Conservation (phyloP, 768 basidiomycete species). For the Antrodiella citrinella region DNA sequence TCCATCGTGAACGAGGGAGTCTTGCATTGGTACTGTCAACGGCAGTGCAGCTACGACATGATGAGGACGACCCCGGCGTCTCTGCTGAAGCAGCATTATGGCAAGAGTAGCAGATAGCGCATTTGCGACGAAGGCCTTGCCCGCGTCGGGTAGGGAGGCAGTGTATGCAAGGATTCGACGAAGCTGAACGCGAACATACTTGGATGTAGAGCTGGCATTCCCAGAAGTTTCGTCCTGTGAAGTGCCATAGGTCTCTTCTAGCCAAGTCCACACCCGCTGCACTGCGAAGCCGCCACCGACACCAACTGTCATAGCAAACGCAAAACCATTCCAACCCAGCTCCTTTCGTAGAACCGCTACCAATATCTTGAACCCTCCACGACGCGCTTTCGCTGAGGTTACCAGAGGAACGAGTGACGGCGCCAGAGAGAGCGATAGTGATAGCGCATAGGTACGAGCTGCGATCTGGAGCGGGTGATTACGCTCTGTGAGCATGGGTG, state of each 20-base stretch:
- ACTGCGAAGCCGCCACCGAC: slow-evolving; percentile 58
- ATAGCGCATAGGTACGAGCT: slow-evolving; percentile 59
- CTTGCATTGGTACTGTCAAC: slow-evolving; percentile 11
- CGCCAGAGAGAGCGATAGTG: slow-evolving; percentile 57
- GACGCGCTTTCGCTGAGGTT: slow-evolving; percentile 22
- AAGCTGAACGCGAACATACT: neutral
- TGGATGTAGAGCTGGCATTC: neutral
- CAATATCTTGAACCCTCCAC: slow-evolving; percentile 15
- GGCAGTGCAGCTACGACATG: slow-evolving; percentile 21
- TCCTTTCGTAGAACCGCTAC: slow-evolving; percentile 45
- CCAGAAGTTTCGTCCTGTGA: neutral
- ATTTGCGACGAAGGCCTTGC: slow-evolving; percentile 54
- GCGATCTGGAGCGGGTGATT: slow-evolving; percentile 49
- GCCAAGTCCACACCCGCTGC: slow-evolving; percentile 33
- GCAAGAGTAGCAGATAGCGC: slow-evolving; percentile 48
- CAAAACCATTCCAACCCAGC: slow-evolving; percentile 55
- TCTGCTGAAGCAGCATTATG: slow-evolving; percentile 47
- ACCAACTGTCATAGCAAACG: slow-evolving; percentile 56
- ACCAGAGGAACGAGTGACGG: slow-evolving; percentile 54
- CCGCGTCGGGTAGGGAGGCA: slow-evolving; percentile 18
- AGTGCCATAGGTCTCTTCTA: slow-evolving; percentile 6
- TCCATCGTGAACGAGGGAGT: neutral
- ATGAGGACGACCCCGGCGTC: slow-evolving; percentile 20
- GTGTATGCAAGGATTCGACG: neutral
- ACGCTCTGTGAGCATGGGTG: slow-evolving; percentile 10